Conservation (phyloP, 371 early-diverging fungal species). For the Mortierella sp. region DNA sequence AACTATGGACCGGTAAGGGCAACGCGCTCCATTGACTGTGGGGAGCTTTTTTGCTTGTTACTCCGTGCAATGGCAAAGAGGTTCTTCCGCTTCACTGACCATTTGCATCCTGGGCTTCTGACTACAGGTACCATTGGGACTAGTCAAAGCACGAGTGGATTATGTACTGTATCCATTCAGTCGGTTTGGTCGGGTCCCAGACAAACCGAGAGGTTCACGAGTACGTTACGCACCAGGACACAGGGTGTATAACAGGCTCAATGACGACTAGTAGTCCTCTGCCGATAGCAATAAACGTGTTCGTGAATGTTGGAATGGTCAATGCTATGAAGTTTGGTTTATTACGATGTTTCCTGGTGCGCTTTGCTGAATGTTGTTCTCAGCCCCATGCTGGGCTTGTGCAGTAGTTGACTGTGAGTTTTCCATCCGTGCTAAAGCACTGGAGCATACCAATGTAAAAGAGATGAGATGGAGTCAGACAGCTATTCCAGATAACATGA, state of each 20-base stretch:
- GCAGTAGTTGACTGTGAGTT: slow-evolving; percentile 89
- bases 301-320: not conserved
- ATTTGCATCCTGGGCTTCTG: too few relatives aligned
- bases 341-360: not conserved
- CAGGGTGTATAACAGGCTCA: slow-evolving; percentile 33
- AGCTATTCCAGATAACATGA: too few relatives aligned
- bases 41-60: not conserved
- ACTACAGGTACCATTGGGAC: slow-evolving; percentile 38
- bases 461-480: not conserved
- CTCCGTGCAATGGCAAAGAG: too few relatives aligned
- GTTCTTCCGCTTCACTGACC: not conserved
- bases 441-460: slow-evolving; percentile 32
- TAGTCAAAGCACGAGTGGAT: slow-evolving; percentile 28
- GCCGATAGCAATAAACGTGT: not conserved
- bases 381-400: slow-evolving; percentile 93
- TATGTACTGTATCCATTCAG: slow-evolving; percentile 43
- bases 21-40: too few relatives aligned
- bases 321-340: not conserved
- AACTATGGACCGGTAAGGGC: slow-evolving; percentile 82
- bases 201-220: slow-evolving; percentile 29
- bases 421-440: slow-evolving; percentile 85
- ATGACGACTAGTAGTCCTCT: slow-evolving; percentile 17
- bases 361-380: slow-evolving; percentile 6
- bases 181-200: slow-evolving; percentile 38
- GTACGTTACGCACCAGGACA: slow-evolving; percentile 50